These are phyloP conservation scores for Ramaria rubella DNA, from an alignment of 768 basidiomycete species.

Conservation along the genomic window DNA sequence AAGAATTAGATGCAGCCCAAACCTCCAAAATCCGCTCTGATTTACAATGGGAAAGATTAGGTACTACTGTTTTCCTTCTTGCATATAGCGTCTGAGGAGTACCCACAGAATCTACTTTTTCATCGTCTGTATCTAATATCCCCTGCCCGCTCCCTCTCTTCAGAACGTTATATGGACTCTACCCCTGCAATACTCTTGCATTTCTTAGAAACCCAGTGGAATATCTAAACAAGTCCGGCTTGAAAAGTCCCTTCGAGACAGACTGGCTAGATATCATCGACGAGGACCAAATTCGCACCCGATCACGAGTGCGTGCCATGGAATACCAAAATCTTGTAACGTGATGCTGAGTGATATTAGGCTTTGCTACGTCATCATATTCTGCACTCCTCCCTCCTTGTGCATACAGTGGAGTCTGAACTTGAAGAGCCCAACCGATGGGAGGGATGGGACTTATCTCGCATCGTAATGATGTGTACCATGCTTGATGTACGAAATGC, in stretches of 20 bases:
- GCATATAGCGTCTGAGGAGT: neutral
- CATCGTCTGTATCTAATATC: slow-evolving; percentile 41
- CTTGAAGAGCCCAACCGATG: slow-evolving; percentile 60
- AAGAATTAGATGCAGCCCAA: slow-evolving; percentile 14
- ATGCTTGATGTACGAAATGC: slow-evolving; percentile 61
- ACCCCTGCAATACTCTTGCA: slow-evolving; percentile 79
- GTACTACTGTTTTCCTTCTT: slow-evolving; percentile 5
- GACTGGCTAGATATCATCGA: slow-evolving; percentile 68
- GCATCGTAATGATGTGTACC: slow-evolving; percentile 59
- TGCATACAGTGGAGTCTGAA: slow-evolving; percentile 58
- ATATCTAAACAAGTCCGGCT: slow-evolving; percentile 49
- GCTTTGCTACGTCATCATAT: slow-evolving; percentile 62
- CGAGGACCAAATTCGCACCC: slow-evolving; percentile 59
- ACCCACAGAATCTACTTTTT: slow-evolving; percentile 44
- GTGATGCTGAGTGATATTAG: slow-evolving; percentile 29
- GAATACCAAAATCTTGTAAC: neutral
- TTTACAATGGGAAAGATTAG: slow-evolving; percentile 60
- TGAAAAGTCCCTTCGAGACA: slow-evolving; percentile 56
- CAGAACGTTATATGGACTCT: slow-evolving; percentile 80
- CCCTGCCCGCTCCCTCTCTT: slow-evolving; percentile 66
- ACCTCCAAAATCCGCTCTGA: slow-evolving; percentile 38
- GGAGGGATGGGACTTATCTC: slow-evolving; percentile 53
- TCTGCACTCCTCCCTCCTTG: slow-evolving; percentile 68
- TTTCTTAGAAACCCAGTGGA: slow-evolving; percentile 66
- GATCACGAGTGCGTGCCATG: slow-evolving; percentile 53